Percentiles rank a stretch among this genome's conserved stretches.
These are phyloP conservation scores for Geoglossum glabrum DNA, from an alignment of 495 filamentous ascomycete genomes.

Conservation along the genomic window DNA sequence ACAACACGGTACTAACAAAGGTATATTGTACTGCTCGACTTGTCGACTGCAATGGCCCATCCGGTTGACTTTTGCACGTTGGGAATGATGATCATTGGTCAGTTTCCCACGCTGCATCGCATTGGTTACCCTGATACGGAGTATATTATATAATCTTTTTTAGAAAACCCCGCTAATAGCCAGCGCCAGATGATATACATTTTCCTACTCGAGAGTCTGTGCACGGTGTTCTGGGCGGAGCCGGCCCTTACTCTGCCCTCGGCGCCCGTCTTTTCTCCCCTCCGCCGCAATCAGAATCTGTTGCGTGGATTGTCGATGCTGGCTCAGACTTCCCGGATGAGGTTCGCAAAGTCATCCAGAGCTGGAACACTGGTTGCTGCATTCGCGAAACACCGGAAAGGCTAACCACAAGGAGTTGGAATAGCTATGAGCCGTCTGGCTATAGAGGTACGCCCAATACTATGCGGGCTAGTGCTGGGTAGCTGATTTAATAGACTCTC, in stretches of 20 bases:
- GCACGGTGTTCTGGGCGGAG: conserved; percentile 63
- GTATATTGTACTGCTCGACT: too few species aligned
- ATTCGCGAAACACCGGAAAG: conserved; percentile 45
- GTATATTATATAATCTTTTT: conserved; percentile 9
- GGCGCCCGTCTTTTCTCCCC: conserved; percentile 75
- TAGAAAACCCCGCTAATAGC: conserved; percentile 7
- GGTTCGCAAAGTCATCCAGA: conserved; percentile 37
- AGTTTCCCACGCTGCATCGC: neutral
- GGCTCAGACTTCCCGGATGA: conserved; percentile 66
- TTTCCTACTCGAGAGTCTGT: conserved; percentile 41
- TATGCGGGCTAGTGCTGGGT: too few species aligned
- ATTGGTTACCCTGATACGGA: neutral
- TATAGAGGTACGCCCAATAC: conserved; percentile 26
- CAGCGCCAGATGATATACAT: conserved; percentile 70
- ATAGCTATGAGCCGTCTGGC: conserved; percentile 49
- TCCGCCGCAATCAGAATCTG: conserved; percentile 27
- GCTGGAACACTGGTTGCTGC: conserved; percentile 52
- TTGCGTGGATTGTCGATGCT: conserved; percentile 83
- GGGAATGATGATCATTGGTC: conserved; percentile 93
- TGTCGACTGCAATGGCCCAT: neutral
- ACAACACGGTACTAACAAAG: too few species aligned
- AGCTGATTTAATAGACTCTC: conserved; percentile 8
- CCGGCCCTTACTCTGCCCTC: conserved; percentile 65
- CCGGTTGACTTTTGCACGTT: conserved; percentile 63
- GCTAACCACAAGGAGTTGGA: conserved; percentile 78